Base-by-base conservation (phyloP, 2,329 filamentous ascomycete genomes). In the Alternaria longipes region DNA sequence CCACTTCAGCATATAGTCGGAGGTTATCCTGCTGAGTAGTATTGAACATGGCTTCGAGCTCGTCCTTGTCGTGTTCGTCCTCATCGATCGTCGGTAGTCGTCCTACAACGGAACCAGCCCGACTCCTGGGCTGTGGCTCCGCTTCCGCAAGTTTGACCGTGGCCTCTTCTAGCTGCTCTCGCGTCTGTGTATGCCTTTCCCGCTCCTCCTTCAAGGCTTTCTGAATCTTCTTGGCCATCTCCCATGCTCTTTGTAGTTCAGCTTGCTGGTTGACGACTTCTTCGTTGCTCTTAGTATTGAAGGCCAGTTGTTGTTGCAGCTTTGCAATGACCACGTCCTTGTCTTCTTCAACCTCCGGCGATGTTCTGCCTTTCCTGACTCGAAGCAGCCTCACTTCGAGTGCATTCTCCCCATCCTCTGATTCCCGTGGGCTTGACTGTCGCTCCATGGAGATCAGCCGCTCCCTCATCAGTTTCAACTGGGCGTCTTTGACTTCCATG, bases 21-120 rank as follows among this genome's bases (percentile, higher is more conserved):
- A 74, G 42, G 38, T 78, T 78, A 49, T 78, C 74, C 55, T 76
- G 67, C 38, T 78, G 75, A 5, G 74, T 69, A 2, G 70, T 66
- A 34, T 78, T 72, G 59, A 78, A 78, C 73, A 78, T 77, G 7
- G 71, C 69, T 46, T 77, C 75, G 3, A 78, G 60, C 56, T 78
- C 75, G 11, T 72, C 67, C 47, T 71, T 70, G 41, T 77, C 73
- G 41, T 73, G 70, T 28, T 63, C 60, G 24, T 65, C 62, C 46
- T 78, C 75, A 8, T 74, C 66, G 20, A 78, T 78, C 1, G 75
- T 78, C 1, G 74, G 71, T 8, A 78, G 59, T 20, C 71, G 64
- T 3, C 59, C 63, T 5, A 6, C 59, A 65, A 34, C 60, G 40
- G 22, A 53, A 30, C 26, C 38, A n/a, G 36, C 26, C 46, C 30